These are phyloP conservation scores for Exophiala mesophila DNA, from an alignment of 2,329 filamentous ascomycete genomes.

Conservation along the genomic window DNA sequence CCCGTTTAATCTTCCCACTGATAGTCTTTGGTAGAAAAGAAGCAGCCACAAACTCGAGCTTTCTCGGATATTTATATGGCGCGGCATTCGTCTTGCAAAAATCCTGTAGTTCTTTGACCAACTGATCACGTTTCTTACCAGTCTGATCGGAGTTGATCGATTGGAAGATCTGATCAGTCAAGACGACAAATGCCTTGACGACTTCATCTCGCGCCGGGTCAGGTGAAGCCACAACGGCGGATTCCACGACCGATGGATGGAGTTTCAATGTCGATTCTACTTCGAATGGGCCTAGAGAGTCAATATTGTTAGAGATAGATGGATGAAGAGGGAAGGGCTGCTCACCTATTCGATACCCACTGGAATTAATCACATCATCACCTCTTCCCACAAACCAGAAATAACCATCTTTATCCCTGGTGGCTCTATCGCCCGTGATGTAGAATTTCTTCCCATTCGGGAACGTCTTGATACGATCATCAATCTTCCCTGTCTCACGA, in stretches of 20 bases:
- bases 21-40: constrained; percentile 39
- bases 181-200: constrained; percentile 40
- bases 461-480: constrained; percentile 17
- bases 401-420: constrained; percentile 32
- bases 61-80: constrained; percentile 40
- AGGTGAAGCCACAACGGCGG: constrained; percentile 38
- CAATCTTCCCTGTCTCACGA: constrained; percentile 17
- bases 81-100: constrained; percentile 39
- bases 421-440: constrained; percentile 36
- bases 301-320: constrained; percentile 1
- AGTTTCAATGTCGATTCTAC: constrained; percentile 40
- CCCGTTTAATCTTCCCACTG: constrained; percentile 35
- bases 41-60: constrained; percentile 37
- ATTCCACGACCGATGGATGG: constrained; percentile 37
- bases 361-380: constrained; percentile 40
- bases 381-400: constrained; percentile 35
- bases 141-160: constrained; percentile 10
- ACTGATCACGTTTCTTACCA: constrained; percentile 20
- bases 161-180: constrained; percentile 22
- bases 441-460: constrained; percentile 29
- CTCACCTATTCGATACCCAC: constrained; percentile 35
- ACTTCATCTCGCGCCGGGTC: constrained; percentile 36
- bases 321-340: background rate
- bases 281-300: constrained; percentile 35
- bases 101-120: constrained; percentile 35